Conservation (phyloP, 2,329 filamentous ascomycete species). For the Exophiala viscosa region DNA sequence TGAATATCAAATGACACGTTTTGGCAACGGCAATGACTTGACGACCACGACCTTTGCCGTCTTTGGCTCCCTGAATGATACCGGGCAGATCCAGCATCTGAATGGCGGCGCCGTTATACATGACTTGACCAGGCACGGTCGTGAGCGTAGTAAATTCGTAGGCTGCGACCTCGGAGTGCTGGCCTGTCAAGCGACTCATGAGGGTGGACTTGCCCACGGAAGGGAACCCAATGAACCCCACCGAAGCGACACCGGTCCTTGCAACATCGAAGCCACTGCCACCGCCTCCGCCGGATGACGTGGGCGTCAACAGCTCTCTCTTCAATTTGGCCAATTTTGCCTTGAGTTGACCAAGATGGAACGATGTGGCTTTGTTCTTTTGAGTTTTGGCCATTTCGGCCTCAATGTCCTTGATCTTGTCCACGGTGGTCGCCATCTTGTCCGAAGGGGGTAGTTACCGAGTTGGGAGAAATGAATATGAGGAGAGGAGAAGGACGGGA, state of each 20-base stretch:
- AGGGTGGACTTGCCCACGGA: constrained; percentile 98
- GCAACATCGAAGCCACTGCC: constrained; percentile 94
- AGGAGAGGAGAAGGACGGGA: constrained; percentile 4
- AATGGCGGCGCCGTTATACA: constrained; percentile 94
- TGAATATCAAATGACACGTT: constrained; percentile 98
- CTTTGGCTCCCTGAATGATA: constrained; percentile 98
- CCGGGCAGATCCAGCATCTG: constrained; percentile 98
- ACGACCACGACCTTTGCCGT: constrained; percentile 93
- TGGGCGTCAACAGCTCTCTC: constrained; percentile 85
- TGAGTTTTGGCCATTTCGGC: constrained; percentile 96
- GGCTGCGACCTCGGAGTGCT: constrained; percentile 93
- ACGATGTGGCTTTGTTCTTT: constrained; percentile 95
- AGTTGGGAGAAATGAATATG: constrained; percentile 5
- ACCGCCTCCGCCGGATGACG: constrained; percentile 73
- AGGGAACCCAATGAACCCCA: constrained; percentile 97
- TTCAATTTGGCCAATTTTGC: constrained; percentile 98
- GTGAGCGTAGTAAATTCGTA: constrained; percentile 99
- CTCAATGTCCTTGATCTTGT: constrained; percentile 99
- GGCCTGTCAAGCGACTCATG: constrained; percentile 90
- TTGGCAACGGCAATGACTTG: constrained; percentile 99
- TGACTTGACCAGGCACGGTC: constrained; percentile 91
- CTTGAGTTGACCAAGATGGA: constrained; percentile 90
- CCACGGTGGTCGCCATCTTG: constrained; percentile 93
- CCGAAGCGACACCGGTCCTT: constrained; percentile 91
- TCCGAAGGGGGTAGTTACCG: constrained; percentile 24